Base-by-base conservation (phyloP, 2,329 filamentous ascomycete genomes). In the Aspergillus sp. region DNA sequence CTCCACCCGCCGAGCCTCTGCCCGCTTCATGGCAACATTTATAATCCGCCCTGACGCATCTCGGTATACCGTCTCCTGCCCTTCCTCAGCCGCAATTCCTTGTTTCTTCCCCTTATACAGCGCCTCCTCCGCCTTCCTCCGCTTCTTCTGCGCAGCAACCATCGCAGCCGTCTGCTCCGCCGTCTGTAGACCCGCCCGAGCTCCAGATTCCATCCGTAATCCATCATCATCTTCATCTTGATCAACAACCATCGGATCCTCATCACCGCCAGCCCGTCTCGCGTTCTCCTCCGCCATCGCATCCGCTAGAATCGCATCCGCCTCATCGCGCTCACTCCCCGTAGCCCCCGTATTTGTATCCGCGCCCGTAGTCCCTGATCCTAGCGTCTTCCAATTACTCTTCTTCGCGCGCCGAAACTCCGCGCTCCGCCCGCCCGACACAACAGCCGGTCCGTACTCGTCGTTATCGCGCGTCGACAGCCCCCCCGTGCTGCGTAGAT, bases 41-140 rank as follows among this genome's bases (percentile, higher is more conserved):
- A 99, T 93, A 55, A 96, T 88, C n/a, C 93, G 85, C 12, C 95
- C 95, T 3, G 90, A 95, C 11, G 96, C 95, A 75, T 99, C 95
- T 66, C 95, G 89, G 73, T 98, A 97, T 22, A 97, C 92, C 0
- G 93, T 96, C 75, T 97, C 91, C 67, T 88, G 83, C 33, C 17
- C 40, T 17, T 84, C 83, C 57, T 76, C 72, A 0, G 72, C 77
- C 47, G 65, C 67, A 13, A 61, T 77, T 58, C 76, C 80, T 30
- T 75, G 64, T 46, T 66, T 69, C 49, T 47, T 48, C 57, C 77
- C 80, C 34, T 75, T 66, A 51, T 67, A 72, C 50, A 65, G 58
- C 54, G 79, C 79, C 15, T 77, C 76, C 37, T 79, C 78, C 41
- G 74, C 68, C 64, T 79, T 79, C 39, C 79, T 77, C 55, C 75